Percentiles rank a stretch among this genome's conserved stretches.
Conservation (phyloP, 306 rosid species). For the Quercus aquifolioides region DNA sequence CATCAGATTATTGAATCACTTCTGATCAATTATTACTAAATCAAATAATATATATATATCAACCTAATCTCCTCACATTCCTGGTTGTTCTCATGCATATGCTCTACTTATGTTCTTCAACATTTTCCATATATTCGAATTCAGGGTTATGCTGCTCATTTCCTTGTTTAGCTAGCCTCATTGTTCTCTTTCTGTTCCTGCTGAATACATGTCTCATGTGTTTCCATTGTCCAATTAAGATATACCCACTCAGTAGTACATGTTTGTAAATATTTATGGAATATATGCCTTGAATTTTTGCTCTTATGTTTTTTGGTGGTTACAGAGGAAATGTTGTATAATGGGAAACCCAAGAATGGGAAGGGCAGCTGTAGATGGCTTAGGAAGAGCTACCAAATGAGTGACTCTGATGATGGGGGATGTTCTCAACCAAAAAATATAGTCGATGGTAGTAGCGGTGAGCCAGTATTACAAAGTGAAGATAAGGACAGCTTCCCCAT, state of each 20-base stretch:
- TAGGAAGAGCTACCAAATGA: constrained; percentile 47
- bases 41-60: too few relatives aligned
- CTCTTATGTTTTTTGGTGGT: constrained; percentile 12
- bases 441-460: constrained; percentile 11
- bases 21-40: too few relatives aligned
- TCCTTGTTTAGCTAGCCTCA: too few relatives aligned
- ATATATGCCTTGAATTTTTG: neutral
- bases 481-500: constrained; percentile 46
- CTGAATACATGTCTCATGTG: neutral
- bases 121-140: too few relatives aligned
- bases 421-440: constrained; percentile 20
- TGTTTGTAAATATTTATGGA: neutral
- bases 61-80: too few relatives aligned
- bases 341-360: constrained; percentile 28
- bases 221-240: neutral
- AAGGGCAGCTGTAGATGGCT: constrained; percentile 37
- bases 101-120: too few relatives aligned
- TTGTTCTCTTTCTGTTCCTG: too few relatives aligned
- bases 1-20: too few relatives aligned
- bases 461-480: constrained; percentile 30
- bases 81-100: too few relatives aligned
- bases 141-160: too few relatives aligned
- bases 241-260: neutral
- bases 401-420: constrained; percentile 56
- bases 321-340: constrained; percentile 38